Evolutionary conservation across 2,329 filamentous ascomycete species (phyloP), one percentile per base, ranked within the genome.

Genomic region (Fusarium citri): DNA sequence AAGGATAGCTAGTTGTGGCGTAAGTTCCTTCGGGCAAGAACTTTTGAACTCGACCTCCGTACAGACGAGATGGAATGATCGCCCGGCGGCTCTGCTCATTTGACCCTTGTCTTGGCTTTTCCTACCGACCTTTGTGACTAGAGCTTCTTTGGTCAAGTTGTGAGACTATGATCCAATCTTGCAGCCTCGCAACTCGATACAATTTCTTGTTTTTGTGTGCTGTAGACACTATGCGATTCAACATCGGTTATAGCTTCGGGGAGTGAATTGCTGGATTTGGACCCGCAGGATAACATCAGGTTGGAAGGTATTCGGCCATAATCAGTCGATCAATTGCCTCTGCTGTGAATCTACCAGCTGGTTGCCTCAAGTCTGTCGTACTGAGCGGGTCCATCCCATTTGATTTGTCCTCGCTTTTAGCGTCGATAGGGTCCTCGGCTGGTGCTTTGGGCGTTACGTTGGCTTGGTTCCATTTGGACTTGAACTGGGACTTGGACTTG

Each of bases 311-410:
- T 70, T 64, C 67, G 61, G 58, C 58, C 53, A 61, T 61, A 70
- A 74, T 74, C 71, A 74, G 72, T 74, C 72, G 68, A 74, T 74
- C 72, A 74, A 71, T 67, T 66, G 64, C 63, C 67, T 68, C 43
- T 58, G 60, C 62, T 55, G 28, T 65, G 46, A 61, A 62, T 43
- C 46, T 53, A 58, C 37, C 65, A 61, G 67, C 61, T 72, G 72
- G 71, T 73, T 74, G 72, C 69, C 62, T 54, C 23, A 59, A 65
- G 41, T 57, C 41, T 37, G 50, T 68, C 51, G 59, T 64, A 64
- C 55, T 50, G 28, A 46, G 70, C 70, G 72, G 72, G 72, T 72
- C 72, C 64, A 31, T 48, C 20, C 34, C 28, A 37, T 45, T 49
- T 49, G 47, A 59, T 59, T 59, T 62, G 60, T 65, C 62, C 57